A percentile compares a stretch with the other conserved stretches of the same genome.
Conservation (phyloP, 1,139 yeast genomes). For the Magnusiomyces sp. region DNA sequence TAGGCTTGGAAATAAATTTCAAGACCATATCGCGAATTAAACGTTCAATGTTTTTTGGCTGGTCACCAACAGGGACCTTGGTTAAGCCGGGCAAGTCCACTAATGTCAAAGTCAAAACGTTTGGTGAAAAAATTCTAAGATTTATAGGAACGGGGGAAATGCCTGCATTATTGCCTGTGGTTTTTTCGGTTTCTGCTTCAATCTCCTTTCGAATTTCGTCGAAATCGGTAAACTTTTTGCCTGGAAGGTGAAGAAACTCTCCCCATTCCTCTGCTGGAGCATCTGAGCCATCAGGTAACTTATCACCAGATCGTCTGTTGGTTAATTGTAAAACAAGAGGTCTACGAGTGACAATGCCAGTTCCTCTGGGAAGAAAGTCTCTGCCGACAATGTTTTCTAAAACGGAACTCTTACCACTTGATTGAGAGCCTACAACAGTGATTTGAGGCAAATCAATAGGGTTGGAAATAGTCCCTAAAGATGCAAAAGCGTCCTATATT, state of each 20-base stretch:
- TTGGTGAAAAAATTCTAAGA: slow-evolving; percentile 89
- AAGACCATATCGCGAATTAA: slow-evolving; percentile 92
- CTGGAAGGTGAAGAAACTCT: slow-evolving; percentile 88
- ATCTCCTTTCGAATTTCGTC: slow-evolving; percentile 89
- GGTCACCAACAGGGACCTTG: slow-evolving; percentile 99
- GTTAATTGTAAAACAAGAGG: slow-evolving; percentile 79
- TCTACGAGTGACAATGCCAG: slow-evolving; percentile 92
- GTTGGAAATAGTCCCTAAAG: slow-evolving; percentile 55
- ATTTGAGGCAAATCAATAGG: slow-evolving; percentile 81
- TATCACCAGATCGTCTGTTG: slow-evolving; percentile 43
- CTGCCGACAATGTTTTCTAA: slow-evolving; percentile 91
- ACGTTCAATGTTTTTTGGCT: slow-evolving; percentile 93
- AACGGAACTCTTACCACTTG: slow-evolving; percentile 90
- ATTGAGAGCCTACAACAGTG: slow-evolving; percentile 93
- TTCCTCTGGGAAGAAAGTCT: slow-evolving; percentile 91
- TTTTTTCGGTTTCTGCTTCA: slow-evolving; percentile 86
- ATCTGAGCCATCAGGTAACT: slow-evolving; percentile 14
- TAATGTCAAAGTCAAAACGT: slow-evolving; percentile 86
- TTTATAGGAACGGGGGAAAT: slow-evolving; percentile 90
- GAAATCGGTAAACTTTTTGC: slow-evolving; percentile 78
- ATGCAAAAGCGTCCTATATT: slow-evolving; percentile 70
- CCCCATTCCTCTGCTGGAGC: slow-evolving; percentile 70
- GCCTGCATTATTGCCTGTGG: slow-evolving; percentile 88
- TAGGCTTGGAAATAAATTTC: slow-evolving; percentile 90
- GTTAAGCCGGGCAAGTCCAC: slow-evolving; percentile 98